Evolutionary conservation across 2,329 filamentous ascomycete species (phyloP), one percentile per base, ranked within the genome.

Genomic region (Parastagonospora avenae): DNA sequence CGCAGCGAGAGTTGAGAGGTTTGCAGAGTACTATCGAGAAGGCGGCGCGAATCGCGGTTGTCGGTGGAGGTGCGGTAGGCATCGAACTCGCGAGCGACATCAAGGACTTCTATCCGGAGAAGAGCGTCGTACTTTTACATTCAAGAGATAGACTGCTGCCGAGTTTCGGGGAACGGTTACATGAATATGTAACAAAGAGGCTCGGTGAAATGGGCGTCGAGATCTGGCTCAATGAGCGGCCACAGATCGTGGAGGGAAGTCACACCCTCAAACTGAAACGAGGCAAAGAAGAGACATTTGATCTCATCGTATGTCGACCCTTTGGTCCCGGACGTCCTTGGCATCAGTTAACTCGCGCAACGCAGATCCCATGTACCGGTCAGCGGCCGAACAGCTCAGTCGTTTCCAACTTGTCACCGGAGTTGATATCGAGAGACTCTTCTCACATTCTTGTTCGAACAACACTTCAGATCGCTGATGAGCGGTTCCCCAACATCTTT

Each of bases 51-150:
- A 74, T 83, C 29, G 67, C 71, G 37, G 70, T 76, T 8, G 51
- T 71, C 7, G 85, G 85, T 2, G 84, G 83, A 0, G 85, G 85
- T 2, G 83, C 85, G 0, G 85, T 84, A 0, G 85, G 85, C 1
- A 80, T 87, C 0, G 82, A 87, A 67, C 70, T 87, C 30, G 84
- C 83, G 0, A 79, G 82, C 0, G 85, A 88, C 60, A 80, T 82
- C 8, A 85, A 85, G 66, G 76, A 76, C 4, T 64, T 73, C 8
- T 85, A 83, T 55, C 82, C 83, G 0, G 76, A 80, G 6, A 87
- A 87, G 68, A 67, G 72, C 0, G 79, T 88, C 8, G 78, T 78
- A 0, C 64, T 88, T 6, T 75, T 88, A 0, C 84, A 87, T 64
- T 87, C 85, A 1, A 73, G 84, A 12, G 64, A 71, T 1, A 73